Evolutionary conservation across 768 basidiomycete species (phyloP).

Genomic region (Galerina marginata): DNA sequence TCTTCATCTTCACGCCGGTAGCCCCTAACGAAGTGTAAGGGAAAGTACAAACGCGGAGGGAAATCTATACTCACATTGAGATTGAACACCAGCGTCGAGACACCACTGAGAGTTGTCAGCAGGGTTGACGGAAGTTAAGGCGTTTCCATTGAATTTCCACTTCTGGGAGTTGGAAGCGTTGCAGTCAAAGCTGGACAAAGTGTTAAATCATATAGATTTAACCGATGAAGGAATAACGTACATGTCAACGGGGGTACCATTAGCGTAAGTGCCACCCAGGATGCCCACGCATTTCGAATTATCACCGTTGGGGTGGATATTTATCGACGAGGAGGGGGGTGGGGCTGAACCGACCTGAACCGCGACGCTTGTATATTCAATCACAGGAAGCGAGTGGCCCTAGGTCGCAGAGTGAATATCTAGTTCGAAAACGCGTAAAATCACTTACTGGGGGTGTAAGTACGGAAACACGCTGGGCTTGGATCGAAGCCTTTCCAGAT

Average conservation of each 20-base stretch:
- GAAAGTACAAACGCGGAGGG: background rate
- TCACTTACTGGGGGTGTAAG: conserved; percentile 2
- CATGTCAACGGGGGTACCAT: conserved; percentile 9
- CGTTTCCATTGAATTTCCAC: conserved; percentile 11
- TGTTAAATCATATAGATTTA: background rate
- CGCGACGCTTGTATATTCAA: background rate
- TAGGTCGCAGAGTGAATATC: background rate
- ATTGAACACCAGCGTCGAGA: conserved; percentile 15
- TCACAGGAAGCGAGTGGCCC: background rate
- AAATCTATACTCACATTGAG: background rate
- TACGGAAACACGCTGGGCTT: conserved; percentile 1
- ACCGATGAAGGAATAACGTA: background rate
- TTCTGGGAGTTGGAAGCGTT: conserved; percentile 9
- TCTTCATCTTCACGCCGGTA: conserved; percentile 12
- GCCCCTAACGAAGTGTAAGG: background rate
- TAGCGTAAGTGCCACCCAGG: conserved; percentile 8
- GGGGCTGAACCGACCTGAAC: conserved; percentile 4
- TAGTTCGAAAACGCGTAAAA: background rate
- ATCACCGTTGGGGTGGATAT: conserved; percentile 11
- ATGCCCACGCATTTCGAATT: conserved; percentile 12
- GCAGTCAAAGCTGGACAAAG: conserved; percentile 8
- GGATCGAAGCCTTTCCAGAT: conserved; percentile 2
- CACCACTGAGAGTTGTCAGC: conserved; percentile 10
- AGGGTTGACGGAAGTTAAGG: conserved; percentile 4
- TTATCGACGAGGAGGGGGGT: background rate